Evolutionary conservation across 2,329 filamentous ascomycete species (phyloP), one percentile per base, ranked within the genome.

Genomic region (Paracoccidioides lutzii): DNA sequence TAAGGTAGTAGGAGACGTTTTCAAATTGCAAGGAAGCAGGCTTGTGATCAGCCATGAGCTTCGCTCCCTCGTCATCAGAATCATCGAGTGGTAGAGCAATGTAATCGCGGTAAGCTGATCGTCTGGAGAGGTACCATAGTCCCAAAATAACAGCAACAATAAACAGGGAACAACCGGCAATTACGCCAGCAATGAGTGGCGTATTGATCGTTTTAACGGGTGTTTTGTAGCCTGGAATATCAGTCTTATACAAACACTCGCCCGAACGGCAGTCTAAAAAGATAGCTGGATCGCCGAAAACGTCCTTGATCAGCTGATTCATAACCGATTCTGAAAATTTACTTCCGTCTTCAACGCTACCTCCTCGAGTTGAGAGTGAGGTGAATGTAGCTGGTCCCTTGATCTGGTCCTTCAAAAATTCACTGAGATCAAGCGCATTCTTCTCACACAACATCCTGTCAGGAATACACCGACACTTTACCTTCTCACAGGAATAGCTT

Each of bases 141-240:
- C 82, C 66, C 14, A 97, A 73, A 50, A 96, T 88, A 52, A 91
- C 81, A 1, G 83, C 87, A n/a, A 95, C 89, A 10, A 98, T 78
- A 65, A 96, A 95, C 0, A 98, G 77, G 0, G 87, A 86, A 65
- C 83, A 87, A 5, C 82, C 85, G 30, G 90, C 90, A 64, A 98
- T 97, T 49, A 96, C 87, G 12, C 88, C 86, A 9, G 94, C 91
- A 62, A 98, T 98, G 51, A 98, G 78, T 3, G 91, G 93, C 0
- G 91, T 97, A 69, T 98, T 98, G 73, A 98, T 97, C 67, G 85
- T 85, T 74, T 96, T 95, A 58, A 96, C 80, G 0, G 91, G 90
- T 22, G 86, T 81, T 62, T 86, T 79, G 66, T 95, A 98, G 15
- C 94, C 93, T 14, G 93, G 93, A 5, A 97, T 84, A 65, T 97